Evolutionary conservation across 148 eudicot species (phyloP).

Genomic region (Rhododendron henanense): DNA sequence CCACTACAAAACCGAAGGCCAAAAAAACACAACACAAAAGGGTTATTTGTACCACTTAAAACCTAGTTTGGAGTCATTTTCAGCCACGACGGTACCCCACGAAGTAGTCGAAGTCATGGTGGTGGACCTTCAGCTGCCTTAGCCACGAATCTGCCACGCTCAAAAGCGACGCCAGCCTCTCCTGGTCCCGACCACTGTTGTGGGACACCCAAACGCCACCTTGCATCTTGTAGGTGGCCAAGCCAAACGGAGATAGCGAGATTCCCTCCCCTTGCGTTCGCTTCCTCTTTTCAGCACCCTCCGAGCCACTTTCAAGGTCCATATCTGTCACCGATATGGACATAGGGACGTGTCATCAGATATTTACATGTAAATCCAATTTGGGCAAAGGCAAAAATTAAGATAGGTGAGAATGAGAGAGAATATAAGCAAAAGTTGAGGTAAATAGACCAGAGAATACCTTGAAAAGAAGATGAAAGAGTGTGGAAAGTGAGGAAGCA

Average conservation of each 20-base stretch:
- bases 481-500: constrained; percentile 43
- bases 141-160: constrained; percentile 94
- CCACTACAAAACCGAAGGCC: constrained; percentile 6
- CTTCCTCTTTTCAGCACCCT: constrained; percentile 29
- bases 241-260: constrained; percentile 70
- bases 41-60: background rate
- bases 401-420: constrained; percentile 3
- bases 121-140: constrained; percentile 80
- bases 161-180: constrained; percentile 50
- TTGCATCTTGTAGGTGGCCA: constrained; percentile 94
- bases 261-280: constrained; percentile 68
- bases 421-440: background rate
- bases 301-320: constrained; percentile 60
- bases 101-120: constrained; percentile 89
- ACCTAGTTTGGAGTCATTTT: constrained; percentile 5
- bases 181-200: constrained; percentile 54
- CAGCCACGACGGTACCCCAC: constrained; percentile 59
- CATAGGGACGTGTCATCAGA: background rate
- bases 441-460: constrained; percentile 15
- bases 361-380: background rate
- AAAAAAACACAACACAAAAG: background rate
- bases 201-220: constrained; percentile 67
- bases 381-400: background rate
- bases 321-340: constrained; percentile 32
- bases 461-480: constrained; percentile 37